These are phyloP conservation scores for Insectozyma bohioensis DNA, from an alignment of 1,139 yeast genomes.

Conservation along the genomic window DNA sequence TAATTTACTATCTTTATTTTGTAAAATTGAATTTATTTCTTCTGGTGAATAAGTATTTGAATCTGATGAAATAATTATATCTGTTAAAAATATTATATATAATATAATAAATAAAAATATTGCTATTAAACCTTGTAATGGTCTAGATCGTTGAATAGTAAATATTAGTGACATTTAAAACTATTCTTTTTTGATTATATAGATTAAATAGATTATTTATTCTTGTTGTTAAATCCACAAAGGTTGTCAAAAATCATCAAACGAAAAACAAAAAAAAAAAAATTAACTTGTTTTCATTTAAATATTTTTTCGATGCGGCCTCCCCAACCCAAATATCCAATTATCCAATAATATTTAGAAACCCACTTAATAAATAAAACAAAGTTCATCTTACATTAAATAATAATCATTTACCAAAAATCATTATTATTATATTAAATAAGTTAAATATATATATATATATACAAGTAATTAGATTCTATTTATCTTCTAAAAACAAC, in stretches of 20 bases:
- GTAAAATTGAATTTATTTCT: constrained; percentile 41
- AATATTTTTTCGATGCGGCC: too few relatives aligned
- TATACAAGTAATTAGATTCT: constrained; percentile 3
- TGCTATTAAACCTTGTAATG: constrained; percentile 12
- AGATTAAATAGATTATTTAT: too few relatives aligned
- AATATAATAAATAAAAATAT: constrained; percentile 8
- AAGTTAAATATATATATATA: not conserved
- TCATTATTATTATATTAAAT: constrained; percentile 1
- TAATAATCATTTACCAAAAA: not conserved
- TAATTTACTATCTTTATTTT: constrained; percentile 35
- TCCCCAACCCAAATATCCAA: too few relatives aligned
- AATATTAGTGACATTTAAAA: constrained; percentile 3
- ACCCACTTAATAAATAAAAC: too few relatives aligned
- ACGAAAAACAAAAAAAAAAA: too few relatives aligned
- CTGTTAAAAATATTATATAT: constrained; percentile 8
- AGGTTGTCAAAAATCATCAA: too few relatives aligned
- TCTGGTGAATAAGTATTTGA: constrained; percentile 38
- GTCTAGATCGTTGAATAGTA: constrained; percentile 12
- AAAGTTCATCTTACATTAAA: too few relatives aligned
- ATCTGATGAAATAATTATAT: constrained; percentile 5
- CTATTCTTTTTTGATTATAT: too few relatives aligned
- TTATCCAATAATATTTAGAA: too few relatives aligned
- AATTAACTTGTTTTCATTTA: too few relatives aligned
- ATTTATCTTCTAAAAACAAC: constrained; percentile 63
- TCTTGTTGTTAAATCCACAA: too few relatives aligned